Evolutionary conservation across 2,329 filamentous ascomycete genomes (phyloP).

Genomic region (Calcarisporium arbuscula): DNA sequence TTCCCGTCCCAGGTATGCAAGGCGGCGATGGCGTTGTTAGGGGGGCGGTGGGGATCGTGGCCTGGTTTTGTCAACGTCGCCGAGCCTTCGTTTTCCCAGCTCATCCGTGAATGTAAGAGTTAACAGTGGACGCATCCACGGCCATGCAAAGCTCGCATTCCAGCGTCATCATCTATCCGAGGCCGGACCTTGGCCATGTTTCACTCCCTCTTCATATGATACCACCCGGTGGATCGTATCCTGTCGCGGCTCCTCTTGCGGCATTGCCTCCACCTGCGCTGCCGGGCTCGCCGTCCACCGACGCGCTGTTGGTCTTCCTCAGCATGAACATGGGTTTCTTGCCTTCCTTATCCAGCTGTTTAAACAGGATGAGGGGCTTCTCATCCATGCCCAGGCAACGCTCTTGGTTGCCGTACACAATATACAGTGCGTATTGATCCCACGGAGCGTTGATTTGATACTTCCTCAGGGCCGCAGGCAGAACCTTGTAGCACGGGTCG

Average conservation of each 20-base stretch:
- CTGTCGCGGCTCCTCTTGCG: slow-evolving; percentile 36
- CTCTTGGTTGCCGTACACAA: slow-evolving; percentile 98
- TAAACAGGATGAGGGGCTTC: slow-evolving; percentile 91
- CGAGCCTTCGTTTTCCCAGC: no score
- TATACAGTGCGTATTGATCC: slow-evolving; percentile 96
- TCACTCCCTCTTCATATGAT: slow-evolving; percentile 40
- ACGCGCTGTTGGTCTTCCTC: slow-evolving; percentile 55
- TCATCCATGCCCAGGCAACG: slow-evolving; percentile 87
- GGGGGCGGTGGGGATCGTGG: no score
- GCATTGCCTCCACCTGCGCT: slow-evolving; percentile 46
- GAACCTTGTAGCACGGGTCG: slow-evolving; percentile 93
- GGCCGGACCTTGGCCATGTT: no score
- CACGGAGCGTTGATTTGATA: slow-evolving; percentile 98
- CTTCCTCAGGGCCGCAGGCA: slow-evolving; percentile 91
- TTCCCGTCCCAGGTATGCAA: no score
- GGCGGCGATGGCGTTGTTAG: no score
- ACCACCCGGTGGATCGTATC: slow-evolving; percentile 53
- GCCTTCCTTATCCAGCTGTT: slow-evolving; percentile 93
- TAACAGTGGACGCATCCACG: no score
- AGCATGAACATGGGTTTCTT: slow-evolving; percentile 99
- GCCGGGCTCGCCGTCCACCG: slow-evolving; percentile 45
- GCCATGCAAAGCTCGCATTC: no score
- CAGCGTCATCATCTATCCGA: no score
- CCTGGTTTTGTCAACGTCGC: no score
- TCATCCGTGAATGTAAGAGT: no score